Conservation (phyloP, 192 early-diverging fungal genomes). For the Jimgerdemannia flammicorona region DNA sequence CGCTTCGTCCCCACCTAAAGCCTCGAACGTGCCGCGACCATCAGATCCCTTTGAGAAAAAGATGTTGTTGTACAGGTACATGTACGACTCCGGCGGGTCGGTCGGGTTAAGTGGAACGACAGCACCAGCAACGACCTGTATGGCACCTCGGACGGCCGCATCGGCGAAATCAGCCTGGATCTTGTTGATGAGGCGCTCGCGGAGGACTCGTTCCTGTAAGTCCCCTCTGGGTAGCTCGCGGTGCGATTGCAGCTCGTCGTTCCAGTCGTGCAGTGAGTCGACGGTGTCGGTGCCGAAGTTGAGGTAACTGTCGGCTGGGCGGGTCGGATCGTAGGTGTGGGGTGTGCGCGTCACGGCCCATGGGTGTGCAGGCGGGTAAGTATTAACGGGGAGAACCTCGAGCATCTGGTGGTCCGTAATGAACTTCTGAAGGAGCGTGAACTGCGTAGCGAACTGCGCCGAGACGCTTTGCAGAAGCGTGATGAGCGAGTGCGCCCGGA, state of each 20-base stretch:
- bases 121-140: slow-evolving; percentile 78
- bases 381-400: slow-evolving; percentile 73
- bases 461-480: slow-evolving; percentile 62
- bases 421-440: slow-evolving; percentile 61
- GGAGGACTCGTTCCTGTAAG: slow-evolving; percentile 79
- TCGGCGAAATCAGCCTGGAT: slow-evolving; percentile 91
- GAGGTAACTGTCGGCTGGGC: slow-evolving; percentile 61
- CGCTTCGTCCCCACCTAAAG: slow-evolving; percentile 82
- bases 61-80: slow-evolving; percentile 95
- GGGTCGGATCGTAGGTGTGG: slow-evolving; percentile 58
- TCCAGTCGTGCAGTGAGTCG: slow-evolving; percentile 87
- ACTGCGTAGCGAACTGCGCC: slow-evolving; percentile 64
- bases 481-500: slow-evolving; percentile 61
- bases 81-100: slow-evolving; percentile 70
- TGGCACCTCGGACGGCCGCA: slow-evolving; percentile 80
- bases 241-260: slow-evolving; percentile 91
- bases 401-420: slow-evolving; percentile 67
- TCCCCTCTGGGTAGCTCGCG: slow-evolving; percentile 76
- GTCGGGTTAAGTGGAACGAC: slow-evolving; percentile 74
- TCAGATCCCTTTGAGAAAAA: slow-evolving; percentile 92
- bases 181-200: slow-evolving; percentile 81
- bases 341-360: slow-evolving; percentile 68
- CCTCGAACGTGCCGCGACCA: slow-evolving; percentile 78
- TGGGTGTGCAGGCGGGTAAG: slow-evolving; percentile 67
- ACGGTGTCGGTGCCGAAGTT: slow-evolving; percentile 57